Conservation (phyloP, 148 eudicot species). For the Heliosperma pusillum region DNA sequence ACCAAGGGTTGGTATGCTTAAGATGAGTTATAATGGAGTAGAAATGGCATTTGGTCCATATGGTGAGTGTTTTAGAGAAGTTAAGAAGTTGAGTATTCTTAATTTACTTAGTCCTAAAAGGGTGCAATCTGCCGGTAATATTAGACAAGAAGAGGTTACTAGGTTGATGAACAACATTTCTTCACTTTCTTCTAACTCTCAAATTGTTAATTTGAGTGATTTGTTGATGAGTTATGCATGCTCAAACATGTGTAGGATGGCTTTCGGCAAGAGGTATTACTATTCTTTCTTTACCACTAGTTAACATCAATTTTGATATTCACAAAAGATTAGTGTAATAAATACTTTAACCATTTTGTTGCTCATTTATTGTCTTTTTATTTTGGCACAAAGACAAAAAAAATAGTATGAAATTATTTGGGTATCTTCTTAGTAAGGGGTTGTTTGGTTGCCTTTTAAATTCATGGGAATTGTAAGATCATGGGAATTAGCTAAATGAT, state of each 20-base stretch:
- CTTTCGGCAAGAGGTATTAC: conserved; percentile 33
- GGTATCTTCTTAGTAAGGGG: too few relatives aligned
- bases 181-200: not conserved
- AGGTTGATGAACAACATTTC: conserved; percentile 22
- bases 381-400: too few relatives aligned
- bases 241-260: conserved; percentile 21
- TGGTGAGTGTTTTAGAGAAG: conserved; percentile 20
- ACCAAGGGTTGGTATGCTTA: conserved; percentile 13
- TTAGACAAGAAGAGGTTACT: conserved; percentile 23
- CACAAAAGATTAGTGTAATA: too few relatives aligned
- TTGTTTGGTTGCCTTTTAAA: too few relatives aligned
- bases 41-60: conserved; percentile 26
- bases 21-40: conserved; percentile 25
- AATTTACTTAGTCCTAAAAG: conserved; percentile 29
- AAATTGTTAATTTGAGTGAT: conserved; percentile 26
- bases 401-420: too few relatives aligned
- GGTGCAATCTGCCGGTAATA: conserved; percentile 21
- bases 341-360: too few relatives aligned
- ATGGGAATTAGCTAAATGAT: too few relatives aligned
- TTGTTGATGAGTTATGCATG: conserved; percentile 19
- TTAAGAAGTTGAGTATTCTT: conserved; percentile 24
- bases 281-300: too few relatives aligned
- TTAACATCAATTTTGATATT: too few relatives aligned
- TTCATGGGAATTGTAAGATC: too few relatives aligned
- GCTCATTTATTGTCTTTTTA: too few relatives aligned